These are phyloP conservation scores for Vishniacozyma victoriae DNA, from an alignment of 768 basidiomycete genomes.

Conservation along the genomic window DNA sequence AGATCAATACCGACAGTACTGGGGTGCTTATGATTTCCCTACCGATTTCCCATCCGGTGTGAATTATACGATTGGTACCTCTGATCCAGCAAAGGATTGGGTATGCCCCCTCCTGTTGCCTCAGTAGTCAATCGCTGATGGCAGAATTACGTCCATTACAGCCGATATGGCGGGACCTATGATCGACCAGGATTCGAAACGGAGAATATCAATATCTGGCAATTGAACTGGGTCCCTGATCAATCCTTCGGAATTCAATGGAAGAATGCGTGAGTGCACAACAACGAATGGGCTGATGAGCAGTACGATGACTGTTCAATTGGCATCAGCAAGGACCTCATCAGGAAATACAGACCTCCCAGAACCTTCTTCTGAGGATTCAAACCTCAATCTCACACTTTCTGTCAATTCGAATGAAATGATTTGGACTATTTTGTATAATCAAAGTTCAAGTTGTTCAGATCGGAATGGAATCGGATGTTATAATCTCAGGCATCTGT, in stretches of 20 bases:
- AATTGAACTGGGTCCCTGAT: conserved; percentile 1
- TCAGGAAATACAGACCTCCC: conserved; percentile 12
- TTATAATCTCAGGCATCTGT: conserved; percentile 5
- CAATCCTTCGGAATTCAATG: too few species aligned
- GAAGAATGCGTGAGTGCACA: too few species aligned
- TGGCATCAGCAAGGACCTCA: conserved; percentile 6
- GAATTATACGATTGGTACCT: conserved; percentile 24
- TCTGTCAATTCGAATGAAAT: conserved; percentile 3
- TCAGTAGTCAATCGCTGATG: too few species aligned
- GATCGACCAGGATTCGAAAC: neutral
- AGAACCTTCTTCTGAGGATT: conserved; percentile 5
- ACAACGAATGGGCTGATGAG: too few species aligned
- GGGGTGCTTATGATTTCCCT: conserved; percentile 28
- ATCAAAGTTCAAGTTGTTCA: conserved; percentile 10
- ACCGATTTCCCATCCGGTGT: conserved; percentile 30
- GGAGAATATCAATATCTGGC: conserved; percentile 4
- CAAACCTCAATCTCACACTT: conserved; percentile 5
- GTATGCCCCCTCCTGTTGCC: too few species aligned
- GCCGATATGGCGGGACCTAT: conserved; percentile 1
- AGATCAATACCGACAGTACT: conserved; percentile 28
- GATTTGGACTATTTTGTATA: neutral
- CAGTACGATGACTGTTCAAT: too few species aligned
- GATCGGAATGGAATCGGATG: conserved; percentile 8
- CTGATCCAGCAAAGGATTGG: conserved; percentile 13
- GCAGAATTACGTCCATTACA: conserved; percentile 3